Base-by-base conservation (phyloP, 768 basidiomycete genomes). In the Pholiota conissans region DNA sequence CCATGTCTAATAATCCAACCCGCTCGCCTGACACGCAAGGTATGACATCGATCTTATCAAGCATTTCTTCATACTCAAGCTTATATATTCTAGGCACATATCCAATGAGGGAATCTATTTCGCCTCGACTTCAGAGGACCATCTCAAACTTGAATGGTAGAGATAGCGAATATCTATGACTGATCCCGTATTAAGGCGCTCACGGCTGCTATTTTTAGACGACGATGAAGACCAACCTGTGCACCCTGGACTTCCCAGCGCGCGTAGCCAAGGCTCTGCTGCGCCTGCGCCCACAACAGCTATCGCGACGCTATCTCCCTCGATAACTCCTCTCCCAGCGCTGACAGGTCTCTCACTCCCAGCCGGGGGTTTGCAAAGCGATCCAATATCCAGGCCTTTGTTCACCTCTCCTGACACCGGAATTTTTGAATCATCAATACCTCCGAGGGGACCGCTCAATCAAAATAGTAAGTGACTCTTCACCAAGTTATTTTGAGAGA, bases 401-500 rank as follows among this genome's bases (percentile, higher is more conserved):
- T 24, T 24, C 24, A 20, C 42, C 22, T 45, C 35, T 24, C 51
- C 52, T 32, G 52, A 52, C 11, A 52, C 18, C 26, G 52, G 52
- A 5, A 24, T 24, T 13, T 14, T 11, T 6, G 37, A 52, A 35
- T 13, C n/a, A n/a, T 40, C 51, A 26, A 26, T 20, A n/a, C 52
- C 10, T 40, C 37, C 37, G 35, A 27, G 52, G 10, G 52, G 52
- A 28, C 52, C 52, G 37, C 37, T 52, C 10, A 52, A 52, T 42
- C 35, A 52, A 6, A 40, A 52, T 20, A 52, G 52, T 52, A 20
- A 28, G 52, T 50, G n/a, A 50, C 42, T 8, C 18, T 16, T 4
- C 26, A n/a, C n/a, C n/a, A 28, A n/a, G 35, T n/a, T 27, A 5
- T 29, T 35, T 16, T 52, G 1, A 1, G 14, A 28, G 3, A 2